Conservation (phyloP, 805 yeast species). For the Helenozyma rhizophorensis region DNA sequence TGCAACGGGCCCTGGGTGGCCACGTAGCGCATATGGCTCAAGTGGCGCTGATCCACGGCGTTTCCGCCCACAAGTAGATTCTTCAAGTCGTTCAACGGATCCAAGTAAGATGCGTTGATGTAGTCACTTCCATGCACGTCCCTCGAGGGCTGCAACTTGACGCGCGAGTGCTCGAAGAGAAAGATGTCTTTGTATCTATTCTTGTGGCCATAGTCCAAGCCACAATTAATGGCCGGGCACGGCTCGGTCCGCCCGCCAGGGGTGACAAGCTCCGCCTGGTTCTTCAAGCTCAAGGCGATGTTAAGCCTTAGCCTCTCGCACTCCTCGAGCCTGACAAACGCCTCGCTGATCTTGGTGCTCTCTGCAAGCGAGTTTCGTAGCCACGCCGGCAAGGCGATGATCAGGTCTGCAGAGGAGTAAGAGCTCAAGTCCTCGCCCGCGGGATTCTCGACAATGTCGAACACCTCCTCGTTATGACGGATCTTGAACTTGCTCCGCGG, state of each 20-base stretch:
- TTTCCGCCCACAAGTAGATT: neutral
- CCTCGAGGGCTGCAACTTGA: constrained; percentile 14
- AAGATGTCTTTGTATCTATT: constrained; percentile 19
- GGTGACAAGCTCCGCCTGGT: constrained; percentile 6
- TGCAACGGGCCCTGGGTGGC: constrained; percentile 88
- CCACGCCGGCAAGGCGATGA: constrained; percentile 16
- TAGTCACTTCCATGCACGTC: constrained; percentile 44
- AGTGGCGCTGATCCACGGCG: constrained; percentile 4
- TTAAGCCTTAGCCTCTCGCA: constrained; percentile 67
- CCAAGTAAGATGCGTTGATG: constrained; percentile 82
- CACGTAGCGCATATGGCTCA: constrained; percentile 40
- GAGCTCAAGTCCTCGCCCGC: constrained; percentile 7
- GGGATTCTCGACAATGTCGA: constrained; percentile 9
- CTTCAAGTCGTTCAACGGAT: constrained; percentile 1
- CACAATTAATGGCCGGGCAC: constrained; percentile 49
- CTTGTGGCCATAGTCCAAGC: constrained; percentile 18
- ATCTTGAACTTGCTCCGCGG: constrained; percentile 35
- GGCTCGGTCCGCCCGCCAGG: constrained; percentile 15
- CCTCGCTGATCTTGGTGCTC: constrained; percentile 16
- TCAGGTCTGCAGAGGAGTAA: constrained; percentile 3
- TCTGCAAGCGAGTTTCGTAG: constrained; percentile 6
- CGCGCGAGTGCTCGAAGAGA: constrained; percentile 16
- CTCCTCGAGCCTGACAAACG: constrained; percentile 64
- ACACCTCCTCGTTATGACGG: constrained; percentile 50
- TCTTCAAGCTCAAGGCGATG: constrained; percentile 7